Conservation (phyloP, 441 rosid genomes). For the Populus hybrid region DNA sequence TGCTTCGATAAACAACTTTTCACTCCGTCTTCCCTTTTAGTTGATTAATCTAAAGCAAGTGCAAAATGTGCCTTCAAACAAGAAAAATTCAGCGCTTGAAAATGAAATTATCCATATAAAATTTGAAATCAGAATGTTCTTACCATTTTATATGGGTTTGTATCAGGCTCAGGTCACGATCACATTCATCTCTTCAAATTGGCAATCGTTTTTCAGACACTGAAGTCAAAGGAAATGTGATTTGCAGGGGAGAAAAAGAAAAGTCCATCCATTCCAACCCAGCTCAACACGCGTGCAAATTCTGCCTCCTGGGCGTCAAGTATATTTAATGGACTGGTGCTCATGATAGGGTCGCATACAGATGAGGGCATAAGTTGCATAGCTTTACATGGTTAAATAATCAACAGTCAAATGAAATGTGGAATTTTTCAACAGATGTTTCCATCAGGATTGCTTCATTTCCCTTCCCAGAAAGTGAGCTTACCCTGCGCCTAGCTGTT, state of each 20-base stretch:
- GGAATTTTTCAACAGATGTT: conserved; percentile 8
- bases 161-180: conserved; percentile 10
- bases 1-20: neutral
- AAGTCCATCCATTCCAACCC: neutral
- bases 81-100: neutral
- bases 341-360: neutral
- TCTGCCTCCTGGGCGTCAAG: neutral
- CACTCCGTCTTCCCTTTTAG: neutral
- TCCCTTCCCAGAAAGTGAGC: conserved; percentile 1
- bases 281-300: conserved; percentile 3
- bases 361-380: neutral
- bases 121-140: neutral
- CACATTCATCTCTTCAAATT: neutral
- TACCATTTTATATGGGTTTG: neutral
- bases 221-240: conserved; percentile 4
- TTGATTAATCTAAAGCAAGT: neutral
- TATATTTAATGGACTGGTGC: neutral
- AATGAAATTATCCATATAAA: neutral
- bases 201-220: neutral
- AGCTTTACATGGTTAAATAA: neutral
- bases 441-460: neutral
- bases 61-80: neutral
- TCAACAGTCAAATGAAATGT: neutral
- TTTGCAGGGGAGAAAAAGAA: neutral
- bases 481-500: neutral